Conservation (phyloP, 805 yeast genomes). For the Kregervanrija pseudodelftensis region DNA sequence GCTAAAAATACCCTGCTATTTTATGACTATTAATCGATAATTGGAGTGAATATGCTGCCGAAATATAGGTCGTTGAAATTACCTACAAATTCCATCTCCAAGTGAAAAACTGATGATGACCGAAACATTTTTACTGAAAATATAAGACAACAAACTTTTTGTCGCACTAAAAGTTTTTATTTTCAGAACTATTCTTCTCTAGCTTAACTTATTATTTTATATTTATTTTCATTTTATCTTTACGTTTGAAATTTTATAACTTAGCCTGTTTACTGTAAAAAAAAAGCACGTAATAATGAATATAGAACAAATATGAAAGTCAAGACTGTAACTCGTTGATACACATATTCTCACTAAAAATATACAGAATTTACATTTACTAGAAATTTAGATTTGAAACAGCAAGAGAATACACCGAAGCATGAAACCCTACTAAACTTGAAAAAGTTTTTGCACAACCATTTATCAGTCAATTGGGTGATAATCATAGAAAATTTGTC, state of each 20-base stretch:
- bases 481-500: slow-evolving; percentile 93
- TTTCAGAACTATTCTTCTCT: background rate
- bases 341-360: slow-evolving; percentile 87
- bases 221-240: background rate
- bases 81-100: too few relatives aligned
- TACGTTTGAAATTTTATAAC: background rate
- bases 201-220: background rate
- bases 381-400: slow-evolving; percentile 90
- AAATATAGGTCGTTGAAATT: too few relatives aligned
- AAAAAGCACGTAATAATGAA: background rate
- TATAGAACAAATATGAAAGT: slow-evolving; percentile 49
- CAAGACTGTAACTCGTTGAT: slow-evolving; percentile 83
- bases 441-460: slow-evolving; percentile 98
- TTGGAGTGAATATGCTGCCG: slow-evolving; percentile 47
- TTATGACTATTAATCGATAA: slow-evolving; percentile 36
- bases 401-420: slow-evolving; percentile 93
- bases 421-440: slow-evolving; percentile 88
- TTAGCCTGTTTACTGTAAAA: background rate
- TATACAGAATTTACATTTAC: slow-evolving; percentile 80
- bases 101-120: too few relatives aligned
- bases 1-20: slow-evolving; percentile 29
- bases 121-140: slow-evolving; percentile 16
- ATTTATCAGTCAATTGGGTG: slow-evolving; percentile 88
- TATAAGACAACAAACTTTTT: background rate
- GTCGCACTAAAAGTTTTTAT: slow-evolving; percentile 1